Percentiles rank a stretch among this genome's conserved stretches.
phyloP scores from a whole-genome alignment of 164 flowering plant genomes.

The Akebia trifoliata region DNA sequence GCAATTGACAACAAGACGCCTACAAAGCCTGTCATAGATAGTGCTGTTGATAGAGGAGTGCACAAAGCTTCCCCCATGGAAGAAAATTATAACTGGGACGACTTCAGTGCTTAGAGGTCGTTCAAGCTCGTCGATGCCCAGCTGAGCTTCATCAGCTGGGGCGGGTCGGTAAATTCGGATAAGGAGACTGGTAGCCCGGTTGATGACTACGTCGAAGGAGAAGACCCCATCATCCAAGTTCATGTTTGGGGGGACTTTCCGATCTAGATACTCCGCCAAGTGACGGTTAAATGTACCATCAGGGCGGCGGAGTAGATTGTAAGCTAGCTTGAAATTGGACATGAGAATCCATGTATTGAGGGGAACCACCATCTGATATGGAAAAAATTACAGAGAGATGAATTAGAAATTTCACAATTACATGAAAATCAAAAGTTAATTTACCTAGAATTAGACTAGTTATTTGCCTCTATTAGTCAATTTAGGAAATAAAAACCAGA shows the following conservation, averaged over 20 bases:
- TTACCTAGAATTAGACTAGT: too few relatives aligned
- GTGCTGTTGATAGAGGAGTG: slow-evolving; percentile 79
- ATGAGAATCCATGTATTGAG: slow-evolving; percentile 82
- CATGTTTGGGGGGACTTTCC: slow-evolving; percentile 66
- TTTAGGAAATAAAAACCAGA: background rate
- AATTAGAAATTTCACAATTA: too few relatives aligned
- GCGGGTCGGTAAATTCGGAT: slow-evolving; percentile 52
- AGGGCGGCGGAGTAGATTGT: slow-evolving; percentile 86
- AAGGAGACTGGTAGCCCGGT: slow-evolving; percentile 47
- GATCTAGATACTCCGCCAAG: slow-evolving; percentile 77
- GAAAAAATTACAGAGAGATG: background rate
- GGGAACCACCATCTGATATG: slow-evolving; percentile 68
- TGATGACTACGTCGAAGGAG: slow-evolving; percentile 64
- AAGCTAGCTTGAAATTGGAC: slow-evolving; percentile 79
- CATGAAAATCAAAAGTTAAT: too few relatives aligned
- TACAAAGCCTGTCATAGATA: slow-evolving; percentile 70
- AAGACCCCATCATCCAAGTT: slow-evolving; percentile 68
- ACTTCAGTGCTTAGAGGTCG: slow-evolving; percentile 38
- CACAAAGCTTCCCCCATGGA: slow-evolving; percentile 88
- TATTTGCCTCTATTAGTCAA: background rate
- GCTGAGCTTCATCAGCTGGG: slow-evolving; percentile 30
- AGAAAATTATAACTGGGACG: slow-evolving; percentile 70
- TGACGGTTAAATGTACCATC: slow-evolving; percentile 93
- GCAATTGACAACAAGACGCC: slow-evolving; percentile 57
- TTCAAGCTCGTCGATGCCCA: slow-evolving; percentile 37